Percentiles rank a stretch among this genome's conserved stretches.
phyloP scores from a whole-genome alignment of 306 rosid species.

The Vigna trinervia region DNA sequence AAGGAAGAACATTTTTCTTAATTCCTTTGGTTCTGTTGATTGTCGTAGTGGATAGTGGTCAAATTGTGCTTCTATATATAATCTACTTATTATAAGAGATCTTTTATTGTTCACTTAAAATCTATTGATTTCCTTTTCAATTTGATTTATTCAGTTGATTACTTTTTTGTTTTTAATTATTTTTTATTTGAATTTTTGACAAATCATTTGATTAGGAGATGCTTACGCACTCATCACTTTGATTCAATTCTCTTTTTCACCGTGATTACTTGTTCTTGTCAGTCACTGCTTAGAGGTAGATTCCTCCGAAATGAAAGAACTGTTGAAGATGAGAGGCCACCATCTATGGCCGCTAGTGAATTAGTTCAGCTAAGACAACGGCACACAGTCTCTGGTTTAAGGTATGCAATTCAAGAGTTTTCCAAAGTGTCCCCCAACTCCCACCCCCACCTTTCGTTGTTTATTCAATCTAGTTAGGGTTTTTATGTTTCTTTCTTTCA shows the following conservation, averaged over 20 bases:
- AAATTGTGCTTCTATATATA: constrained; percentile 33
- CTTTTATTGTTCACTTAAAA: constrained; percentile 19
- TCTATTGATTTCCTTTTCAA: not conserved
- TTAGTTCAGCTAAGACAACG: constrained; percentile 90
- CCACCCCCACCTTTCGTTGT: not conserved
- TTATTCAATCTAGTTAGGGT: constrained; percentile 1
- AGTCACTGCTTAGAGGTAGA: constrained; percentile 99
- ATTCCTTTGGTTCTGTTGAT: not conserved
- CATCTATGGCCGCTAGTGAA: constrained; percentile 88
- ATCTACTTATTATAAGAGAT: constrained; percentile 18
- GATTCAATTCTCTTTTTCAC: not conserved
- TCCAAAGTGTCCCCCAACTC: not conserved
- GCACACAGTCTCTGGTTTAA: constrained; percentile 93
- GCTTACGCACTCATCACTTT: constrained; percentile 1
- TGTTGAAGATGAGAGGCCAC: constrained; percentile 91
- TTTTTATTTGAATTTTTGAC: not conserved
- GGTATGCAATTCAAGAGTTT: constrained; percentile 58
- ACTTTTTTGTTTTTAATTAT: not conserved
- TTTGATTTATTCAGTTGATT: constrained; percentile 25
- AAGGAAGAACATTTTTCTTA: not conserved
- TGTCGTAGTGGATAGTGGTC: constrained; percentile 26
- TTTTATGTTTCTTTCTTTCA: constrained; percentile 12
- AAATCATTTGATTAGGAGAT: not conserved
- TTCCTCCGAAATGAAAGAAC: constrained; percentile 96
- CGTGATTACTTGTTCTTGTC: constrained; percentile 38